phyloP scores from a whole-genome alignment of 352 stramenopile genomes.

The Phytophthora pseudosyringae region DNA sequence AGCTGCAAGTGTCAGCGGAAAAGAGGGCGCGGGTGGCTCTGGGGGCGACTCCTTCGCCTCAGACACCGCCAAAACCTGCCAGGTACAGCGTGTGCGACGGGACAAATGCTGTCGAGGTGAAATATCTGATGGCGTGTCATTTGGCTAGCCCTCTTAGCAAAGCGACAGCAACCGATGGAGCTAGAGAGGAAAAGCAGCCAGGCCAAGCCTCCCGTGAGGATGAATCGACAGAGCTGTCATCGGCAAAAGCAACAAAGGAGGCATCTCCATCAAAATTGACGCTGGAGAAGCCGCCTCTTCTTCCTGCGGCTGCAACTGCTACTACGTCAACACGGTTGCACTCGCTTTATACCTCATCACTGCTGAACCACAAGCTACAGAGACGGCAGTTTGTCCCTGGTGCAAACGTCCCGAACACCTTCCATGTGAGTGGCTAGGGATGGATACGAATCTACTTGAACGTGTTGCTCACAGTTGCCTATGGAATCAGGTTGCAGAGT shows the following conservation, averaged over 20 bases:
- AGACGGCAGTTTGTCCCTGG: conserved; percentile 17
- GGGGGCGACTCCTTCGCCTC: not conserved
- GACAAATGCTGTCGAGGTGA: not conserved
- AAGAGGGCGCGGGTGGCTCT: conserved; percentile 19
- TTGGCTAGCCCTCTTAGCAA: conserved; percentile 6
- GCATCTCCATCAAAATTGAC: not conserved
- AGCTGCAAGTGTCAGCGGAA: conserved; percentile 44
- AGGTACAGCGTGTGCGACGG: conserved; percentile 18
- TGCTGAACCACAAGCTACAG: conserved; percentile 24
- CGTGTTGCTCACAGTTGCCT: conserved; percentile 2
- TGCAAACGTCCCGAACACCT: conserved; percentile 30
- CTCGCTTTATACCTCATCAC: conserved; percentile 51
- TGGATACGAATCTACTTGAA: not conserved
- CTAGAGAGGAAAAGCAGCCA: not conserved
- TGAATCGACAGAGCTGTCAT: too few species aligned
- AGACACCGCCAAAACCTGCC: conserved; percentile 1
- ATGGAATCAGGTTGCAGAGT: conserved; percentile 35
- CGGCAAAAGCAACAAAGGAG: not conserved
- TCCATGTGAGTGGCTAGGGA: conserved; percentile 27
- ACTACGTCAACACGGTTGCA: conserved; percentile 29
- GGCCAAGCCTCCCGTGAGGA: not conserved
- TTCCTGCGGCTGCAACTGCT: not conserved
- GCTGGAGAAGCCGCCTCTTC: not conserved
- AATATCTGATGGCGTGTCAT: conserved; percentile 1
- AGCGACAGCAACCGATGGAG: not conserved